Conservation (phyloP, 2,329 filamentous ascomycete species). For the Xylariaceae sp. region DNA sequence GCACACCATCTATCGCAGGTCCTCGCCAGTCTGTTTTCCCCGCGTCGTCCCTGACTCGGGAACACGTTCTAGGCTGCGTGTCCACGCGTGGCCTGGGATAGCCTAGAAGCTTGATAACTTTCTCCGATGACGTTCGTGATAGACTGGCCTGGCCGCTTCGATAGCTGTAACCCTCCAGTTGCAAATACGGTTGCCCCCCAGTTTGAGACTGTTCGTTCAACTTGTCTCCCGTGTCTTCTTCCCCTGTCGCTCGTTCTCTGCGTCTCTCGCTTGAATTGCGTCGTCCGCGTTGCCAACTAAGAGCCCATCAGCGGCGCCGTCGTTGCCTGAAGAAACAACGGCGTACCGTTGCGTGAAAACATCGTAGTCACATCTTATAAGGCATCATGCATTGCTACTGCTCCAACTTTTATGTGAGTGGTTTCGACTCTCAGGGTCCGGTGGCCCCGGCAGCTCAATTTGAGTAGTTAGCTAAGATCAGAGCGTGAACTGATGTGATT, state of each 20-base stretch:
- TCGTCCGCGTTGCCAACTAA: background rate
- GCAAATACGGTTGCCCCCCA: background rate
- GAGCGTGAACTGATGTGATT: background rate
- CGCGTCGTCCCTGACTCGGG: too few species aligned
- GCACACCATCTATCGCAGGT: too few species aligned
- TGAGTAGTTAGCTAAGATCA: too few species aligned
- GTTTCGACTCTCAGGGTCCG: too few species aligned
- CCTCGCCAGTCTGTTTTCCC: too few species aligned
- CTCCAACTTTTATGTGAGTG: slow-evolving; percentile 30
- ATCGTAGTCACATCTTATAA: background rate
- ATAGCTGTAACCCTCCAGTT: background rate
- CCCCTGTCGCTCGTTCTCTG: background rate
- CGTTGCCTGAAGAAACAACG: background rate
- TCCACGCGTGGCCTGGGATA: background rate
- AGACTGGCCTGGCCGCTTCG: background rate
- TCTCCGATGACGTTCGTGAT: background rate
- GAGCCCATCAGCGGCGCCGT: background rate
- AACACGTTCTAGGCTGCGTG: too few species aligned
- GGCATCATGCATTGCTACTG: slow-evolving; percentile 28
- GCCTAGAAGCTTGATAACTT: background rate
- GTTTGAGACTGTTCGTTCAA: background rate
- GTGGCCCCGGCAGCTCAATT: too few species aligned
- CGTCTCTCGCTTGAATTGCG: background rate
- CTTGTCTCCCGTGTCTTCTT: background rate
- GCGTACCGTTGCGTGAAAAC: background rate